Base-by-base conservation (phyloP, 2,329 filamentous ascomycete genomes). In the Colletotrichum sp. region DNA sequence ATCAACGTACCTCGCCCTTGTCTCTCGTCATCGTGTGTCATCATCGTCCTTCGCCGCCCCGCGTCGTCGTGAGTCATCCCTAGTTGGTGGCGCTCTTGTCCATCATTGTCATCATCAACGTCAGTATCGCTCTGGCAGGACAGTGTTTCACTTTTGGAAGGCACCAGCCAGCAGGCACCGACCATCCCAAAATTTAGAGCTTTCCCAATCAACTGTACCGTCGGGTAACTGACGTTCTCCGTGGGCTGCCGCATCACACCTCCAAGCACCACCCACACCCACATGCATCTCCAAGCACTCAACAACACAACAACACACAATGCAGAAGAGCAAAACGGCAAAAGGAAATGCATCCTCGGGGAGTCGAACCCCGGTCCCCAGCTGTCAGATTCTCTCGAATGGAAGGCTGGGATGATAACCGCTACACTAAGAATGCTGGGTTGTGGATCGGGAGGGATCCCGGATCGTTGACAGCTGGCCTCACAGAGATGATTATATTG, bases 361-460 rank as follows among this genome's bases (percentile, higher is more conserved):
- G 36, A 74, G 38, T 74, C 72, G 72, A 74, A 74, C 36, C 55
- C 72, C 67, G 52, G 68, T 74, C 72, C 72, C 72, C 61, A 71
- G 72, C 72, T 74, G 4, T 21, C 43, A 21, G 10, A 6, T 52
- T 13, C n/a, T 18, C 8, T 36, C 32, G 15, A 7, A 5, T 74
- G 72, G 72, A 74, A 74, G 72, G 72, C 72, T 71, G 61, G 72
- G 72, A 74, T 74, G 72, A 74, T 74, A 71, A 74, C 72, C 72
- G 38, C 72, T 74, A 74, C 72, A 72, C 69, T 75, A 72, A 62
- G 48, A 64, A 71, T 71, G 72, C 69, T 24, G 4, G n/a, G 21
- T 38, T 32, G 28, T 28, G 21, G 6, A 13, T 30, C 18, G 26
- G 18, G 64, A 55, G 18, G 62, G 8, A 24, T 8, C 9, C 43